Conservation (phyloP, 164 flowering plant species). For the Platanus orientalis region DNA sequence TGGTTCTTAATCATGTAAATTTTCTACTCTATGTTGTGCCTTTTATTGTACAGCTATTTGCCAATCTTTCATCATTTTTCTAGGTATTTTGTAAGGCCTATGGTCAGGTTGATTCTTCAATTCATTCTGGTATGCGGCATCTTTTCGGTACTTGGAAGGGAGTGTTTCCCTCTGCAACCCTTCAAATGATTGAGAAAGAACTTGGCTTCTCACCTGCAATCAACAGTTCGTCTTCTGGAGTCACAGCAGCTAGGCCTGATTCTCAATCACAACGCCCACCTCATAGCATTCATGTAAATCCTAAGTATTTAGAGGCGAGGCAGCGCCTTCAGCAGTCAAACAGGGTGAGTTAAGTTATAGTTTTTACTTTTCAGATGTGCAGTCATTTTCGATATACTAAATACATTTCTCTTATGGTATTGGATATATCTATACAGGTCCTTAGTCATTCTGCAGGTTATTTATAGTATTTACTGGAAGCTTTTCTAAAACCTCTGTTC, state of each 20-base stretch:
- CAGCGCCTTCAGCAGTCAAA: slow-evolving; percentile 84
- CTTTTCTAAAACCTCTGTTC: too few species aligned
- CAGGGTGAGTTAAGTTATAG: slow-evolving; percentile 40
- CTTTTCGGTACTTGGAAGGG: slow-evolving; percentile 99
- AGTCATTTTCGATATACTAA: not conserved
- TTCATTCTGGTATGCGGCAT: slow-evolving; percentile 81
- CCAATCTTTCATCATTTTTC: slow-evolving; percentile 6
- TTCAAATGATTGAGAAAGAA: slow-evolving; percentile 85
- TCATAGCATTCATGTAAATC: slow-evolving; percentile 98
- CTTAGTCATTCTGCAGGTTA: too few species aligned
- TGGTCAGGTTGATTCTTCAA: slow-evolving; percentile 70
- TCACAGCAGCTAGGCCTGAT: slow-evolving; percentile 50
- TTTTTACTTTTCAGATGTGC: not conserved
- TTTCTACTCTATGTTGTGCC: not conserved
- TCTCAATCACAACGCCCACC: slow-evolving; percentile 64
- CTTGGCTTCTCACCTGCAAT: slow-evolving; percentile 54
- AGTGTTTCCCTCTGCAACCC: slow-evolving; percentile 73
- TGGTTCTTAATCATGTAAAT: not conserved
- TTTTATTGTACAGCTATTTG: not conserved
- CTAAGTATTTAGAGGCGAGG: slow-evolving; percentile 85
- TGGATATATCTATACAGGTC: too few species aligned
- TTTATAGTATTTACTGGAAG: too few species aligned
- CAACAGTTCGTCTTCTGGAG: slow-evolving; percentile 60
- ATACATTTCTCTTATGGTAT: too few species aligned
- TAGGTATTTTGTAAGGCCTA: slow-evolving; percentile 97